Conservation (phyloP, 805 yeast species). For the Candida rishiriensis region DNA sequence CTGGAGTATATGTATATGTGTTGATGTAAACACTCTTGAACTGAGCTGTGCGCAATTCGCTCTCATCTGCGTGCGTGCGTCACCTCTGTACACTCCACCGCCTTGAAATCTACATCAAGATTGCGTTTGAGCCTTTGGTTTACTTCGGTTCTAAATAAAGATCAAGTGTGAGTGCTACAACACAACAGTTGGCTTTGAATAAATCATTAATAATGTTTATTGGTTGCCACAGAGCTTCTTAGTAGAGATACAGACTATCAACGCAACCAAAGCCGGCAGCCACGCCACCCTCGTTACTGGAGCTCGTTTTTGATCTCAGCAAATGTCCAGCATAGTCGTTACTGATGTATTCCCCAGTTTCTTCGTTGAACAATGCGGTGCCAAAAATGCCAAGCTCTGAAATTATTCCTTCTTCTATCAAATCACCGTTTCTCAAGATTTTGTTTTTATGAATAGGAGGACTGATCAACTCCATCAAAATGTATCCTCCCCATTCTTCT, state of each 20-base stretch:
- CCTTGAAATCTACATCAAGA: too few relatives aligned
- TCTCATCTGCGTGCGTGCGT: too few relatives aligned
- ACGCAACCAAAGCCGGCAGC: conserved; percentile 99
- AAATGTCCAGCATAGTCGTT: conserved; percentile 82
- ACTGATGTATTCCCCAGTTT: conserved; percentile 46
- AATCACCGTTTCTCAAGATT: conserved; percentile 61
- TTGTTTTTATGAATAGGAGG: conserved; percentile 69
- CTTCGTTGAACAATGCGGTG: conserved; percentile 66
- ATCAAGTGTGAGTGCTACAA: too few relatives aligned
- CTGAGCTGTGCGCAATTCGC: too few relatives aligned
- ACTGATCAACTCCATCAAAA: conserved; percentile 87
- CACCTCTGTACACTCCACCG: too few relatives aligned
- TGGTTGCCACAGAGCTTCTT: neutral
- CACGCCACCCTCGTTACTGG: conserved; percentile 95
- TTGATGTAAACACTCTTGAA: too few relatives aligned
- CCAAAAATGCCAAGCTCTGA: conserved; percentile 95
- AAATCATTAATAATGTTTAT: too few relatives aligned
- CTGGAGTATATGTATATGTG: too few relatives aligned
- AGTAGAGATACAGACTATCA: conserved; percentile 67
- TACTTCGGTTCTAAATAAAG: too few relatives aligned
- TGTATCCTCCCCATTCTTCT: conserved; percentile 82
- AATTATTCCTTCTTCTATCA: conserved; percentile 68
- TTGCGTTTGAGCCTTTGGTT: too few relatives aligned
- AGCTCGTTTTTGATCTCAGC: conserved; percentile 79
- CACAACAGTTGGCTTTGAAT: too few relatives aligned